A percentile compares a stretch with the other conserved stretches of the same genome.
Evolutionary conservation across 169 alveolate genomes (phyloP).

Genomic region (Plasmodium gallinaceum): DNA sequence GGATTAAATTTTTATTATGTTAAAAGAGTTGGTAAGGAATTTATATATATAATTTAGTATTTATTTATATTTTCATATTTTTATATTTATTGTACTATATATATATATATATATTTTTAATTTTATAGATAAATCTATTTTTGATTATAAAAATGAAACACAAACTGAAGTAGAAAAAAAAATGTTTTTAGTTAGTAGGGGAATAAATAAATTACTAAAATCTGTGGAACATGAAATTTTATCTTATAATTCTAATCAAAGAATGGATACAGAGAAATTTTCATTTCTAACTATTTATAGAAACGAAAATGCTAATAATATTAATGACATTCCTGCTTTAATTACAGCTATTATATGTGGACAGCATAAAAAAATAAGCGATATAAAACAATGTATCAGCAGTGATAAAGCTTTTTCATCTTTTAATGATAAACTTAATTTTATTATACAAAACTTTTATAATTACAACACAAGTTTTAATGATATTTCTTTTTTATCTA

Average conservation of each 20-base stretch:
- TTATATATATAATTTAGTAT: not conserved
- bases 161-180: constrained; percentile 31
- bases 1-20: constrained; percentile 18
- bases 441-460: constrained; percentile 41
- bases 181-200: constrained; percentile 19
- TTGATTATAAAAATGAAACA: not conserved
- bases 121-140: constrained; percentile 33
- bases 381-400: constrained; percentile 27
- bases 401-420: constrained; percentile 22
- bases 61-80: not conserved
- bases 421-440: constrained; percentile 30
- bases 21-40: constrained; percentile 25
- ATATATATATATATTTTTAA: constrained; percentile 1
- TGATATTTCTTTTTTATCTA: constrained; percentile 17
- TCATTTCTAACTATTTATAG: constrained; percentile 39
- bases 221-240: constrained; percentile 25
- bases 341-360: constrained; percentile 72
- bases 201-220: not conserved
- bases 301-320: constrained; percentile 39
- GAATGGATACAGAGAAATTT: constrained; percentile 26
- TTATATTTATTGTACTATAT: not conserved
- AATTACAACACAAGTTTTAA: constrained; percentile 45
- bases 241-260: constrained; percentile 17
- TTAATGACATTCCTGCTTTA: constrained; percentile 54
- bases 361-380: not conserved